Base-by-base conservation (phyloP, 75 land plant genomes). In the Pinus tabuliformis region DNA sequence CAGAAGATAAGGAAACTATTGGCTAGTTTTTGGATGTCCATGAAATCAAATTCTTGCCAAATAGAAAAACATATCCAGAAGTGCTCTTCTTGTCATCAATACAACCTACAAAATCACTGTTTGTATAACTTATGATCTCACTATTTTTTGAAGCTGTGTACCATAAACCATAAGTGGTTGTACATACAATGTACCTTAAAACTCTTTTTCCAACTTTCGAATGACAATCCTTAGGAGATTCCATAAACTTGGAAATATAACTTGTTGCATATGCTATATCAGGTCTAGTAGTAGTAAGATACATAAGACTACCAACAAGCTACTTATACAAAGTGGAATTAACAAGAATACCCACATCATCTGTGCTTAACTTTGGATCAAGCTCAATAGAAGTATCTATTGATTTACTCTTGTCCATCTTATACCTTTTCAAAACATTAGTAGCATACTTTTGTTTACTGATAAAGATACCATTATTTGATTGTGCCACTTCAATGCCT, bases 91-190 rank as follows among this genome's bases (percentile, higher is more conserved):
- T 77, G 73, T 75, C 75, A 74, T 81, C 74, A 18, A 26, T 9
- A 57, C 62, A 71, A 37, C 80, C 80, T 57, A 60, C 77, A 59
- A 72, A 84, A 60, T 84, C 77, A 75, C 72, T 76, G 62, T 84
- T 77, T 26, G 56, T 62, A 54, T 13, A 78, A 6, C 77, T 83
- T 81, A 59, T 12, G 17, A 84, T 21, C 17, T 16, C 39, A 16
- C 56, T 22, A 0, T 54, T 54, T 24, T 0, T 45, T 59, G 30
- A 28, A 8, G 20, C 21, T 21, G 30, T 36, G 64, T 76, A 81
- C 18, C 68, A 57, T 0, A 80, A 1, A 7, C 77, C 75, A 74
- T 42, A 75, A 17, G 59, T 77, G 6, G 26, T 70, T 8, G 78
- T 78, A 42, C 84, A 81, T 56, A n/a, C 45, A 11, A 84, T 39